Base-by-base conservation (phyloP, 2,329 filamentous ascomycete species). In the Lecanicillium sp. region DNA sequence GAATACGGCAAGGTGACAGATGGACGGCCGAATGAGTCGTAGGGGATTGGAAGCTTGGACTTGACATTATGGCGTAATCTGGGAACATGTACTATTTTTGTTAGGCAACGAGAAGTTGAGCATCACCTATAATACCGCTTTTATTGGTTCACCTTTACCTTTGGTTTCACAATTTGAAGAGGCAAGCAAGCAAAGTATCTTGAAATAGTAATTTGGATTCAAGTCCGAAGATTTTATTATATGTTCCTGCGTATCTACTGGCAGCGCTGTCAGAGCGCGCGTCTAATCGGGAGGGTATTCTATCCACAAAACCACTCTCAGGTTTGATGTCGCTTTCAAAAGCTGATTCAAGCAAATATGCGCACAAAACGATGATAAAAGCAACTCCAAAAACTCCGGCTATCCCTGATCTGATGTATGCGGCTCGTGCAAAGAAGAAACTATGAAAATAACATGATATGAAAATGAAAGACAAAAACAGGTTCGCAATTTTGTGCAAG, bases 1-100 rank as follows among this genome's bases (percentile, higher is more conserved):
- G 51, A 56, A 9, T 67, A 63, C 35, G 64, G 62, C 9, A 48
- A 59, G n/a, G 52, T 65, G 5, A 60, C 49, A 3, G 59, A 67
- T 22, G 64, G 64, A 12, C 54, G 49, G 3, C 62, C 64, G 4
- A 42, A 48, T 27, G 11, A 22, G 15, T 33, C 15, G 2, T 40
- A 28, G 31, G 9, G 33, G 28, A 35, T 25, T 16, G 33, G 27
- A 35, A 28, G n/a, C n/a, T n/a, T n/a, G n/a, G n/a, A n/a, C n/a
- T n/a, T n/a, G n/a, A n/a, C n/a, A n/a, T n/a, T n/a, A n/a, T n/a
- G n/a, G n/a, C n/a, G n/a, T n/a, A n/a, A n/a, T n/a, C n/a, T n/a
- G n/a, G n/a, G n/a, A n/a, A n/a, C n/a, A n/a, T n/a, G n/a, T n/a
- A n/a, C n/a, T n/a, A n/a, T n/a, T n/a, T n/a, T n/a, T n/a, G n/a